Percentiles rank a stretch among this genome's conserved stretches.
Evolutionary conservation across 495 filamentous ascomycete genomes (phyloP).

Genomic region (Lasiosphaeria ovina): DNA sequence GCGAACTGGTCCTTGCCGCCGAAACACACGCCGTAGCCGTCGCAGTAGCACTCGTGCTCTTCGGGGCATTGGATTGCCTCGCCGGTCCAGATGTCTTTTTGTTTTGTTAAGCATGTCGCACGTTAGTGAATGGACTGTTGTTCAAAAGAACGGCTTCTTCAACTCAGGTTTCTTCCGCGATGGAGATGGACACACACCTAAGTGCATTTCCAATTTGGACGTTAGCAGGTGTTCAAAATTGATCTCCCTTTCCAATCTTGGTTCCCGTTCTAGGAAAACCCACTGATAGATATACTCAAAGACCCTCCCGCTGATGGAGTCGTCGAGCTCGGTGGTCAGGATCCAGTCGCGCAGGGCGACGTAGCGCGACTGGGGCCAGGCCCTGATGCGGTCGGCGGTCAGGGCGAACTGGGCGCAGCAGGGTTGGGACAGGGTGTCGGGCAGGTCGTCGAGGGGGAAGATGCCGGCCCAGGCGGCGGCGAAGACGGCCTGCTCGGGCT

Average conservation of each 20-base stretch:
- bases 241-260: neutral
- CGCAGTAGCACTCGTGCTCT: slow-evolving; percentile 72
- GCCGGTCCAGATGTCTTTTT: slow-evolving; percentile 51
- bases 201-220: too few species aligned
- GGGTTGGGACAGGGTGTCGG: slow-evolving; percentile 49
- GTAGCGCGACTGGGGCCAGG: slow-evolving; percentile 52
- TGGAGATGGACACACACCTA: slow-evolving; percentile 6
- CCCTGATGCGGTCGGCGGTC: slow-evolving; percentile 47
- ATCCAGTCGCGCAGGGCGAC: slow-evolving; percentile 57
- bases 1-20: slow-evolving; percentile 48
- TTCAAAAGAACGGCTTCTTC: too few species aligned
- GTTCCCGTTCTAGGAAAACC: neutral
- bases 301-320: slow-evolving; percentile 56
- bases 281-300: slow-evolving; percentile 68
- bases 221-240: neutral
- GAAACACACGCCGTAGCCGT: slow-evolving; percentile 77
- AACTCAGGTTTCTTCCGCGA: neutral
- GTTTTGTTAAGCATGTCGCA: neutral
- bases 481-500: slow-evolving; percentile 32
- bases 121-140: neutral
- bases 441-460: slow-evolving; percentile 45
- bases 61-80: slow-evolving; percentile 58
- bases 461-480: slow-evolving; percentile 52
- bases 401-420: slow-evolving; percentile 73
- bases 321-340: slow-evolving; percentile 51